A percentile compares a stretch with the other conserved stretches of the same genome.
These are phyloP conservation scores for Choanephora cucurbitarum DNA, from an alignment of 371 early-diverging fungal species.

Conservation along the genomic window DNA sequence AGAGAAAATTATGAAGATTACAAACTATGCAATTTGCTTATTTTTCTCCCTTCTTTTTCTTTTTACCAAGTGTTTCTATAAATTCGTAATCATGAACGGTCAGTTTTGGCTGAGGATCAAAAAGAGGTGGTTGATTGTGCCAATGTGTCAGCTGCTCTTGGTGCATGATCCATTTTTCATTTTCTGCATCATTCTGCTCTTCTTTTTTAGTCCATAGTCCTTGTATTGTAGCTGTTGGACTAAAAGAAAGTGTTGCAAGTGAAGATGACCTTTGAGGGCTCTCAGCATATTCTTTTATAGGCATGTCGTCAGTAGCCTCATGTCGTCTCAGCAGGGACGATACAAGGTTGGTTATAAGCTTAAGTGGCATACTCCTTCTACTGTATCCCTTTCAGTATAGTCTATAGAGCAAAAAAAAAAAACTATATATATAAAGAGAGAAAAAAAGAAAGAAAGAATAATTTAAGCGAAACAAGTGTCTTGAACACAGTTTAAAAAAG, in stretches of 20 bases:
- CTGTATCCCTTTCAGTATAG: not conserved
- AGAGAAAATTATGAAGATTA: too few species aligned
- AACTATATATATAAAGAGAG: not conserved
- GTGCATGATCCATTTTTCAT: constrained; percentile 20
- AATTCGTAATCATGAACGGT: constrained; percentile 58
- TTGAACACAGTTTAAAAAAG: too few species aligned
- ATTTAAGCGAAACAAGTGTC: too few species aligned
- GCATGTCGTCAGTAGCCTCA: constrained; percentile 4
- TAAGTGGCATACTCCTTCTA: constrained; percentile 29
- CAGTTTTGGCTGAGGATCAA: constrained; percentile 27
- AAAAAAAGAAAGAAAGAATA: constrained; percentile 1
- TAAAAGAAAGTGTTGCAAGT: constrained; percentile 30
- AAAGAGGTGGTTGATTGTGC: constrained; percentile 41
- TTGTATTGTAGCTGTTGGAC: constrained; percentile 38
- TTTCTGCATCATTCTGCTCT: constrained; percentile 24
- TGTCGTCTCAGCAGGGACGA: constrained; percentile 30
- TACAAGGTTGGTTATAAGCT: constrained; percentile 34
- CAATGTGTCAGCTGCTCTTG: constrained; percentile 36
- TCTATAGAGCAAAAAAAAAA: not conserved
- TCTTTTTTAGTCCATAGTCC: constrained; percentile 29
- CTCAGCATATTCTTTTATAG: constrained; percentile 11
- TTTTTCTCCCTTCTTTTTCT: constrained; percentile 42
- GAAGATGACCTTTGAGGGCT: constrained; percentile 17
- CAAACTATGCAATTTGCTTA: too few species aligned
- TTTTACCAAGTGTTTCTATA: constrained; percentile 65